These are phyloP conservation scores for Rhizopogon vesiculosus DNA, from an alignment of 768 basidiomycete species.

Conservation along the genomic window DNA sequence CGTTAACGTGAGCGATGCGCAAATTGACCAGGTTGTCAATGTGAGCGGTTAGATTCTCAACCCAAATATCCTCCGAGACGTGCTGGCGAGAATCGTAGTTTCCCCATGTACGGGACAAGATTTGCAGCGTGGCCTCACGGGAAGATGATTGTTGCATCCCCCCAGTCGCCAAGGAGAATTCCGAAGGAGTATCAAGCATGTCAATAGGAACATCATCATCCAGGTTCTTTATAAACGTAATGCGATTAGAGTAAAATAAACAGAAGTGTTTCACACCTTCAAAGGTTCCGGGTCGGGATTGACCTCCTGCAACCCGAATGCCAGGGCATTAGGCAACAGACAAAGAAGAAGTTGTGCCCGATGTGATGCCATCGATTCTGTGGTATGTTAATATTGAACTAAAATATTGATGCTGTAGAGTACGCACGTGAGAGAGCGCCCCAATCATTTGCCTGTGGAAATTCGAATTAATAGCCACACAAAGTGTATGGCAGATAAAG, in stretches of 20 bases:
- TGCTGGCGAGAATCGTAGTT: slow-evolving; percentile 26
- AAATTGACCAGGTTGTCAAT: slow-evolving; percentile 35
- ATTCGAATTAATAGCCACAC: background rate
- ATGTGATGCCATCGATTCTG: slow-evolving; percentile 46
- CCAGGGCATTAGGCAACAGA: slow-evolving; percentile 43
- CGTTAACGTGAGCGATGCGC: slow-evolving; percentile 42
- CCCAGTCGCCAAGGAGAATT: slow-evolving; percentile 28
- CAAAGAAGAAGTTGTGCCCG: slow-evolving; percentile 37
- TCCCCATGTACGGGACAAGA: slow-evolving; percentile 27
- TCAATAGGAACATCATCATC: slow-evolving; percentile 43
- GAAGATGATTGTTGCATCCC: slow-evolving; percentile 10
- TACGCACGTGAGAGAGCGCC: slow-evolving; percentile 55
- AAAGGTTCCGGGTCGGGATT: slow-evolving; percentile 45
- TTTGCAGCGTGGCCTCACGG: slow-evolving; percentile 10
- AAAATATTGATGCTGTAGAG: too few relatives aligned
- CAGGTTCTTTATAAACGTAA: slow-evolving; percentile 36
- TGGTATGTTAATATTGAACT: background rate
- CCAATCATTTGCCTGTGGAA: slow-evolving; percentile 56
- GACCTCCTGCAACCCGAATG: slow-evolving; percentile 40
- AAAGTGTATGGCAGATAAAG: background rate
- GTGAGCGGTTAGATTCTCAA: slow-evolving; percentile 29
- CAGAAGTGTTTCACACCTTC: slow-evolving; percentile 31
- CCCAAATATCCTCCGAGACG: slow-evolving; percentile 39
- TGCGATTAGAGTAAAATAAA: background rate
- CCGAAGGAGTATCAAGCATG: slow-evolving; percentile 29